phyloP scores from a whole-genome alignment of 139 green algal genomes.

The Chlorella sp. region DNA sequence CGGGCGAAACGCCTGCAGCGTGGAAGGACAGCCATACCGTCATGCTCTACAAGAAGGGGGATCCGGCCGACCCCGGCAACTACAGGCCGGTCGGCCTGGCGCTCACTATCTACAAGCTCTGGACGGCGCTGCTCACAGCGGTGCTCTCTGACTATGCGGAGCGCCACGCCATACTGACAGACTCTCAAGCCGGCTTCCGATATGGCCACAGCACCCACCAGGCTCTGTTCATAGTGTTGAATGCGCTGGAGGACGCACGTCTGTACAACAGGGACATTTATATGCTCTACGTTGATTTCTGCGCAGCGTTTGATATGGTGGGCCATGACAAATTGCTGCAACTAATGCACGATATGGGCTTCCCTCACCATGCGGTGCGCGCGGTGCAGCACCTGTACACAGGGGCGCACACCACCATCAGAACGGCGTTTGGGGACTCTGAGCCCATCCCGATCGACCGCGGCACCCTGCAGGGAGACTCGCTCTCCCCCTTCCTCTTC shows the following conservation, averaged over 20 bases:
- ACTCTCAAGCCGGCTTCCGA: conserved; percentile 44
- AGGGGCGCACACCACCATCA: conserved; percentile 20
- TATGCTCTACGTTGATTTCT: conserved; percentile 39
- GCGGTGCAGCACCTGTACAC: conserved; percentile 47
- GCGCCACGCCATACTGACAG: conserved; percentile 9
- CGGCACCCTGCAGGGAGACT: conserved; percentile 50
- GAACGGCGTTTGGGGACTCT: conserved; percentile 8
- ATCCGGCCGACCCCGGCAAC: conserved; percentile 12
- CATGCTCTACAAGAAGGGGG: conserved; percentile 41
- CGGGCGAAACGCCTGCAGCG: conserved; percentile 18
- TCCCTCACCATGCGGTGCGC: conserved; percentile 34
- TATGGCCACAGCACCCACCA: background rate
- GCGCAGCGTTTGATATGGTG: conserved; percentile 46
- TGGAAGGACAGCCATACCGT: conserved; percentile 43
- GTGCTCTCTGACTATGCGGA: conserved; percentile 22
- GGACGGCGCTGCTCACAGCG: conserved; percentile 32
- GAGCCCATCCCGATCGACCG: conserved; percentile 26
- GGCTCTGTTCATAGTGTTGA: conserved; percentile 21
- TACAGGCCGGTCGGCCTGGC: conserved; percentile 34
- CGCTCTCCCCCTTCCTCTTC: conserved; percentile 41
- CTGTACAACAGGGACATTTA: conserved; percentile 27
- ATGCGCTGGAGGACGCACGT: conserved; percentile 34
- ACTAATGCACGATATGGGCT: conserved; percentile 43
- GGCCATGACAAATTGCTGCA: conserved; percentile 41
- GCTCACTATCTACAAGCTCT: conserved; percentile 48